These are phyloP conservation scores for Saccharomyces cerevisiae DNA, from an alignment of 805 yeast genomes.

Conservation along the genomic window DNA sequence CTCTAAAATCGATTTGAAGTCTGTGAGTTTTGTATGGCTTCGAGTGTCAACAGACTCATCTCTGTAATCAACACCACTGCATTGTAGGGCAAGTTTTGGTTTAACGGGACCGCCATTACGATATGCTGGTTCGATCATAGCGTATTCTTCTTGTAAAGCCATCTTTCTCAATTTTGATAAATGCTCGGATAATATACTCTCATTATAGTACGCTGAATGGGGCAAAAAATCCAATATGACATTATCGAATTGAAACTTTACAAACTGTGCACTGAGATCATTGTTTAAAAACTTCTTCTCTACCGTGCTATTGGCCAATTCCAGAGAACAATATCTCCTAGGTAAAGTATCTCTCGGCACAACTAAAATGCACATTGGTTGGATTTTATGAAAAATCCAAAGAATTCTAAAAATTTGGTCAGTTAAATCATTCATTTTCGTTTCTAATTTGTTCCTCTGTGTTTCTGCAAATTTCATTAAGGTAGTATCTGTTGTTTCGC, in stretches of 20 bases:
- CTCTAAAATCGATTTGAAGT: constrained; percentile 63
- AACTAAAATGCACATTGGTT: constrained; percentile 73
- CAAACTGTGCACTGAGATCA: constrained; percentile 65
- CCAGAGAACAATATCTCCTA: constrained; percentile 63
- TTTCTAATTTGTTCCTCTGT: constrained; percentile 17
- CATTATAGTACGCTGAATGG: constrained; percentile 27
- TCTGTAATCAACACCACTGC: constrained; percentile 73
- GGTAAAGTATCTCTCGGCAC: constrained; percentile 79
- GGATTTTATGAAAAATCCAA: constrained; percentile 54
- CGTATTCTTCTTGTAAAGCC: constrained; percentile 41
- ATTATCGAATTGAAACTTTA: constrained; percentile 50
- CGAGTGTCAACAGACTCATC: constrained; percentile 71
- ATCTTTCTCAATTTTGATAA: constrained; percentile 58
- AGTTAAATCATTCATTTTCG: constrained; percentile 25
- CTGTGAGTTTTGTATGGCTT: constrained; percentile 55
- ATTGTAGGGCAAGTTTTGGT: constrained; percentile 39
- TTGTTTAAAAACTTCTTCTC: constrained; percentile 74
- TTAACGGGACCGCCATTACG: background rate
- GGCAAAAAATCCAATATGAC: constrained; percentile 31
- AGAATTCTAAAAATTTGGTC: constrained; percentile 31
- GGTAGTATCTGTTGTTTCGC: constrained; percentile 4
- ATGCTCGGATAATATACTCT: constrained; percentile 36
- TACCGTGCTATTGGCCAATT: constrained; percentile 85
- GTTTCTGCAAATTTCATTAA: constrained; percentile 5
- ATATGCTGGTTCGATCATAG: background rate